Evolutionary conservation across 2,329 filamentous ascomycete species (phyloP), one percentile per base, ranked within the genome.

Genomic region (Davidsoniella neocaledoniae): DNA sequence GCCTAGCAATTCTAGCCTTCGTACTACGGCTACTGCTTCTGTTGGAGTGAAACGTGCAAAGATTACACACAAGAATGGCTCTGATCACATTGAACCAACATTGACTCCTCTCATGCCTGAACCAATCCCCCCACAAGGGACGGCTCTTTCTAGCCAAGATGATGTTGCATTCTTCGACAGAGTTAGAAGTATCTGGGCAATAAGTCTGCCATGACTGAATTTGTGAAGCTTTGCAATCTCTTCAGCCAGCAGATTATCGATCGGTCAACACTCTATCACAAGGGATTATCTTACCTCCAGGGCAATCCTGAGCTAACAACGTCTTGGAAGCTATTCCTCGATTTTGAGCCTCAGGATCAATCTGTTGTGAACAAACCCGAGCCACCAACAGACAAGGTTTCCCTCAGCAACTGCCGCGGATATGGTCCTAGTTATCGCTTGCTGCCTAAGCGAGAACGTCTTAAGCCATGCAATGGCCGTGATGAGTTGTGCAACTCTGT

Each of bases 151-250:
- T 1, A 83, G 76, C 21, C 75, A 80, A 49, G 90, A 96, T 52
- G 90, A 96, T 60, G 73, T 96, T 48, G 79, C 79, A 2, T 96
- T 96, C 66, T 98, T 98, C 58, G 91, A 98, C 54, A 81, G 87
- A 6, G 87, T 91, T 16, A 96, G 73, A 98, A 98, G 65, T 90
- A 83, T 59, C 86, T 98, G 52, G 81, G 83, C 54, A 96, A 96
- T 63, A 84, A 94, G 62, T 83, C 86, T 50, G 82, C 82, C 2
- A 93, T 94, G 74, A 88, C 85, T 58, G 91, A 98, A 63, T 98
- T 98, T 64, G 67, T 98, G 55, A 98, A 98, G 68, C 77, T 98
- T 5, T 91, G 90, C 69, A 98, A 96, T 57, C 73, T 98, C 26
- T 98, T 86, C 67, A 91, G 84, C 19, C 85, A 94, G 58, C 88